A percentile compares a stretch with the other conserved stretches of the same genome.
Evolutionary conservation across 441 rosid genomes (phyloP).

Genomic region (Populus hybrid): DNA sequence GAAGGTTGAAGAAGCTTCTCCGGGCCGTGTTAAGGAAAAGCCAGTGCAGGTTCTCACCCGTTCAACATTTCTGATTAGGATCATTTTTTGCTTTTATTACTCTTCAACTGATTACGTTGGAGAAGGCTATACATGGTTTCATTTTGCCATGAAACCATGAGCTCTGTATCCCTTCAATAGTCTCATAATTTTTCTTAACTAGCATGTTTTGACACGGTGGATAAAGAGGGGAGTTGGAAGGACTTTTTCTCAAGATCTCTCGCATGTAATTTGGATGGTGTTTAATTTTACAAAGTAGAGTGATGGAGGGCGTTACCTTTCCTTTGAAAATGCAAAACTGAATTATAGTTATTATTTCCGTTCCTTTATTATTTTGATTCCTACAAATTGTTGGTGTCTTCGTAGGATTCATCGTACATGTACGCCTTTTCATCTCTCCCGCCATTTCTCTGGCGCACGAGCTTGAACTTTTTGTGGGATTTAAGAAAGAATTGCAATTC

Average conservation of each 20-base stretch:
- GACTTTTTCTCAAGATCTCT: not conserved
- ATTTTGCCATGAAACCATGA: conserved; percentile 17
- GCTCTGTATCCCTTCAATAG: conserved; percentile 8
- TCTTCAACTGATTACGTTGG: not conserved
- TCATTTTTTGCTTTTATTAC: conserved; percentile 5
- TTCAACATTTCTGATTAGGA: conserved; percentile 15
- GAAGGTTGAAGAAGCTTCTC: conserved; percentile 21
- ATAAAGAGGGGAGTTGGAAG: not conserved
- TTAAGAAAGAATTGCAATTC: not conserved
- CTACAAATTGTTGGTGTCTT: not conserved
- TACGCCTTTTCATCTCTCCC: not conserved
- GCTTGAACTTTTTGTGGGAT: not conserved
- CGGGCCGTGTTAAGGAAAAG: conserved; percentile 14
- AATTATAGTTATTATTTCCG: not conserved
- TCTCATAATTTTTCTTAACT: not conserved
- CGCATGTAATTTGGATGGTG: not conserved
- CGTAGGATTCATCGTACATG: not conserved
- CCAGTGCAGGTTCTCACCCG: conserved; percentile 11
- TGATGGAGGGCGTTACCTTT: not conserved
- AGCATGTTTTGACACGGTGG: not conserved
- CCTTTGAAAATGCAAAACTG: conserved; percentile 9
- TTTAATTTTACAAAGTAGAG: not conserved
- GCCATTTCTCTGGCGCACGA: too few relatives aligned
- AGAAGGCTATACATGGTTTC: not conserved
- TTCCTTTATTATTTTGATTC: not conserved